Evolutionary conservation across 2,329 filamentous ascomycete species (phyloP).

Genomic region (Trichoderma arundinaceum): DNA sequence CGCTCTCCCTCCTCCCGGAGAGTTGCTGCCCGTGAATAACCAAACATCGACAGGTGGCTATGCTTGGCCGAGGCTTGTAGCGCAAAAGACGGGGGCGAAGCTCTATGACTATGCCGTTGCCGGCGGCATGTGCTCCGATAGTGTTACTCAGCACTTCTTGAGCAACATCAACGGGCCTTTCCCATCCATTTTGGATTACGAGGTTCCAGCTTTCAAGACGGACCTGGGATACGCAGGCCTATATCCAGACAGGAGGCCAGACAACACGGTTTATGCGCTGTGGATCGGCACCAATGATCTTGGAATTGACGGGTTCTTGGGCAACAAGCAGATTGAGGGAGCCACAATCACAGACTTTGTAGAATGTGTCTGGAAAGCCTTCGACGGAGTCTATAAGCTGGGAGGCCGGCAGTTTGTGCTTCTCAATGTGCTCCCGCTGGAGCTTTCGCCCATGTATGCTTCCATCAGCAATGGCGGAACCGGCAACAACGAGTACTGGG

Average conservation of each 20-base stretch:
- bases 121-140: constrained; percentile 74
- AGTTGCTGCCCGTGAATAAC: constrained; percentile 52
- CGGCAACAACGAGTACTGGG: constrained; percentile 50
- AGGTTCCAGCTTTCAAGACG: constrained; percentile 62
- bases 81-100: constrained; percentile 61
- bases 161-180: constrained; percentile 57
- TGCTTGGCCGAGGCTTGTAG: constrained; percentile 71
- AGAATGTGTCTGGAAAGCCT: constrained; percentile 68
- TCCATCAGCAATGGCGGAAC: constrained; percentile 23
- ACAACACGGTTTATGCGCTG: constrained; percentile 73
- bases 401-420: constrained; percentile 75
- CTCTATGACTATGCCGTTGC: constrained; percentile 73
- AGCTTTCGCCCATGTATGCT: constrained; percentile 70
- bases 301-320: constrained; percentile 68
- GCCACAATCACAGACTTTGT: constrained; percentile 69
- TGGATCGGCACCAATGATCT: constrained; percentile 87
- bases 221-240: constrained; percentile 49
- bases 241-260: constrained; percentile 52
- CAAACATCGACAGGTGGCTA: constrained; percentile 68
- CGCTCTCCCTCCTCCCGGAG: constrained; percentile 65
- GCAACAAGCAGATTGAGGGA: constrained; percentile 63
- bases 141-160: constrained; percentile 50
- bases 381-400: constrained; percentile 67
- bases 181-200: constrained; percentile 62
- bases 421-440: constrained; percentile 70